Evolutionary conservation across 192 early-diverging fungal genomes (phyloP), one percentile per base, ranked within the genome.

Genomic region (Chytriomyces confervae): DNA sequence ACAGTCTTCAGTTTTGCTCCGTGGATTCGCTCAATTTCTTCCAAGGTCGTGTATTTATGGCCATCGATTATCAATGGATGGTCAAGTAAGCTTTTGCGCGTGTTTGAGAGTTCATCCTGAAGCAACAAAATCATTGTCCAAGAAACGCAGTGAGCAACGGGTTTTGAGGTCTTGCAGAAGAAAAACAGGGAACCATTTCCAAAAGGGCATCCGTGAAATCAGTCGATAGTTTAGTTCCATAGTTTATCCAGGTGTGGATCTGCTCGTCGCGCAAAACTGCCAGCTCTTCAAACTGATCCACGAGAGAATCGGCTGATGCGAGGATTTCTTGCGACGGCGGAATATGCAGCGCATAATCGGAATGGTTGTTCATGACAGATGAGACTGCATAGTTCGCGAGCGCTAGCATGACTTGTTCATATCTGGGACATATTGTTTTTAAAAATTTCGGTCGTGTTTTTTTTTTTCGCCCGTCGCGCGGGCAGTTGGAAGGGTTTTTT

Each of bases 351-450:
- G 53, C 2, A n/a, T 57, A 20, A 57, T 57, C 13, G 5, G 53
- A 57, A 57, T 20, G 20, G 53, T 20, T 57, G 3, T 24, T 62
- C 51, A 83, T 49, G 7, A 46, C 65, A n/a, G 43, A 63, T 50
- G 60, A 73, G 72, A 84, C 18, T 5, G 51, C 83, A 43, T 57
- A 67, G 24, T 80, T 81, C 27, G 83, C 74, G 8, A 84, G 77
- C 6, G 83, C 79, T 2, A 82, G 74, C 29, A 84, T 63, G 7
- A 64, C 64, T 9, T 74, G 79, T 43, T 81, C 83, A 66, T 82
- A 84, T 18, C 82, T 80, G 36, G 16, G 47, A 36, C 18, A 27
- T 45, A 13, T 5, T 23, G 0, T n/a, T 23, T 62, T 48, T 24
- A 18, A 77, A 48, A 7, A 36, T 36, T 36, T 36, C 36, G 36